A percentile compares a stretch with the other conserved stretches of the same genome.
Evolutionary conservation across 1,139 yeast species (phyloP).

Genomic region (Candida freyschussii): DNA sequence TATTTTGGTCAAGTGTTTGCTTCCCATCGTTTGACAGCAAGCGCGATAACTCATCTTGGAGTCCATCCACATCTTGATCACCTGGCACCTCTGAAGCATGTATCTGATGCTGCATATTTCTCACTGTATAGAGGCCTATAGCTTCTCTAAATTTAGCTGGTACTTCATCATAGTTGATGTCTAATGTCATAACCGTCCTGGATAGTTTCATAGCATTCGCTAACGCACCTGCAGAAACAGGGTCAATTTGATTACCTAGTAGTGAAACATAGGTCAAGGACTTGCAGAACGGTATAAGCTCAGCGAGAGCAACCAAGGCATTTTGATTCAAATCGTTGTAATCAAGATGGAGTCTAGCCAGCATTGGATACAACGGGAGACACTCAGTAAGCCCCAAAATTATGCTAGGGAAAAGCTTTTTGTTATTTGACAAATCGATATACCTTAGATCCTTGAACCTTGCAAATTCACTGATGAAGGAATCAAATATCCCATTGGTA

Average conservation of each 20-base stretch:
- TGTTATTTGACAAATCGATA: slow-evolving; percentile 65
- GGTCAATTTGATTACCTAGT: slow-evolving; percentile 52
- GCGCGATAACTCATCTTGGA: slow-evolving; percentile 31
- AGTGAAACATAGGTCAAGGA: slow-evolving; percentile 55
- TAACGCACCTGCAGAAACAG: slow-evolving; percentile 49
- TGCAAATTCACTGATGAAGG: slow-evolving; percentile 31
- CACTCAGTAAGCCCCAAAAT: slow-evolving; percentile 39
- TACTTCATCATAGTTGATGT: slow-evolving; percentile 54
- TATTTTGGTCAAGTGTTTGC: slow-evolving; percentile 26
- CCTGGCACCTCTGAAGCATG: slow-evolving; percentile 7
- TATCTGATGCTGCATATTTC: slow-evolving; percentile 55
- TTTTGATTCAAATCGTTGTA: slow-evolving; percentile 46
- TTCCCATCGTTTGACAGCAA: slow-evolving; percentile 25
- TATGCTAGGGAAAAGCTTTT: slow-evolving; percentile 46
- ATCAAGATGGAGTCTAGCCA: slow-evolving; percentile 59
- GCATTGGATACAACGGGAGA: slow-evolving; percentile 53
- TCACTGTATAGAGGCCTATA: slow-evolving; percentile 63
- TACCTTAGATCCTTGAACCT: slow-evolving; percentile 53
- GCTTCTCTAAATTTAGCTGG: slow-evolving; percentile 46
- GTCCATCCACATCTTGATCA: slow-evolving; percentile 21
- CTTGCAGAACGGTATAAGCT: slow-evolving; percentile 57
- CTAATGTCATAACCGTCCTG: slow-evolving; percentile 52
- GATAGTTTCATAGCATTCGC: slow-evolving; percentile 56
- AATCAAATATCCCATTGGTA: slow-evolving; percentile 27
- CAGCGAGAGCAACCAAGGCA: slow-evolving; percentile 51